Percentiles rank a stretch among this genome's conserved stretches.
Conservation (phyloP, 352 stramenopile species). For the Phytopythium vexans region DNA sequence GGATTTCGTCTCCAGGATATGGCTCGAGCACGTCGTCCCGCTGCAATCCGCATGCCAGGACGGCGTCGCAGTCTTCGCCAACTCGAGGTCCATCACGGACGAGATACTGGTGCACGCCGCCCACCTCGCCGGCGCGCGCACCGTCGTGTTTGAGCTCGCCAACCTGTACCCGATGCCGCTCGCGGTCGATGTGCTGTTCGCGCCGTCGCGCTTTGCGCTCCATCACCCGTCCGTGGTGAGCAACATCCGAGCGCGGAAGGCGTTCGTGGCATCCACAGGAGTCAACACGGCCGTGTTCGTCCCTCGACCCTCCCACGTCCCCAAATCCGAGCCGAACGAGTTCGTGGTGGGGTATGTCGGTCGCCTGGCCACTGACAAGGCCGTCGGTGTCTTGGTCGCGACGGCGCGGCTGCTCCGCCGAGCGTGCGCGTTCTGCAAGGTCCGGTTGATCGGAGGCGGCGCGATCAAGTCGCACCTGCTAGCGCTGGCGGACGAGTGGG, state of each 20-base stretch:
- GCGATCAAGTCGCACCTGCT: constrained; percentile 22
- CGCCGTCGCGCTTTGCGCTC: constrained; percentile 49
- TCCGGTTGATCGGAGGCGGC: constrained; percentile 40
- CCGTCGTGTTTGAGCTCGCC: constrained; percentile 49
- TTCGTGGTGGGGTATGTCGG: constrained; percentile 54
- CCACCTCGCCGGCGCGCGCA: constrained; percentile 26
- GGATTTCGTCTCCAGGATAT: constrained; percentile 19
- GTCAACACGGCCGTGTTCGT: constrained; percentile 34
- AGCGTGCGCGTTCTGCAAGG: constrained; percentile 15
- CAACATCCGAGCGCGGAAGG: constrained; percentile 15
- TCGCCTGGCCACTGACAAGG: constrained; percentile 47
- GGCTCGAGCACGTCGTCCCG: constrained; percentile 16
- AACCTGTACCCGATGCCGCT: constrained; percentile 38
- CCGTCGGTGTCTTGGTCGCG: constrained; percentile 32
- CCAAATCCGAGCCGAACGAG: not conserved
- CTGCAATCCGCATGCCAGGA: constrained; percentile 25
- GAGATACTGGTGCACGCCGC: constrained; percentile 29
- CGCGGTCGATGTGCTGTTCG: constrained; percentile 41
- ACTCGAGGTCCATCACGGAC: constrained; percentile 31
- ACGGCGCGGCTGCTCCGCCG: constrained; percentile 21
- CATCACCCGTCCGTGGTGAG: constrained; percentile 35
- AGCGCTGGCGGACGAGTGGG: constrained; percentile 25
- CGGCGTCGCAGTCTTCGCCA: constrained; percentile 47
- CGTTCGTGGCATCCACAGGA: constrained; percentile 38
- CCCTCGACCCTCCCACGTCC: not conserved